A percentile compares a stretch with the other conserved stretches of the same genome.
These are phyloP conservation scores for Rhizopus sp. DNA, from an alignment of 371 early-diverging fungal genomes.

Conservation along the genomic window DNA sequence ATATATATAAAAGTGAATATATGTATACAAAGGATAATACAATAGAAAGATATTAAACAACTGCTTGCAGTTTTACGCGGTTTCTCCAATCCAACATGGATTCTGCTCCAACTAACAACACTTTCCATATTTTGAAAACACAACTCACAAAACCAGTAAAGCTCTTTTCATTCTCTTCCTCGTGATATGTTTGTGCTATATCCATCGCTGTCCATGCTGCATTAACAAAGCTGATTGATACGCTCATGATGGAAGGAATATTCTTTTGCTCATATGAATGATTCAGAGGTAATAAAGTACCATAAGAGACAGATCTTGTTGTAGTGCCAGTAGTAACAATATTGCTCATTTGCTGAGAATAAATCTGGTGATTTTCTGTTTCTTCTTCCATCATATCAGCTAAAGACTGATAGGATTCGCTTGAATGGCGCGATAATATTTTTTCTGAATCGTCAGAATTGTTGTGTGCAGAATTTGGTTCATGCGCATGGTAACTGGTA, in stretches of 20 bases:
- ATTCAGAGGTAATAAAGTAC: slow-evolving; percentile 8
- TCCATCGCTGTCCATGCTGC: slow-evolving; percentile 31
- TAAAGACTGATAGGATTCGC: slow-evolving; percentile 35
- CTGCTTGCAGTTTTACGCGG: slow-evolving; percentile 9
- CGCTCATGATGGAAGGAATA: slow-evolving; percentile 12
- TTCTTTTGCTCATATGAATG: not conserved
- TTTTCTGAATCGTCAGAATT: slow-evolving; percentile 5
- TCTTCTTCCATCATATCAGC: slow-evolving; percentile 33
- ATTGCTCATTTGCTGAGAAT: slow-evolving; percentile 5
- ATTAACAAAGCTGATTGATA: slow-evolving; percentile 24
- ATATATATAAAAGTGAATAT: not conserved
- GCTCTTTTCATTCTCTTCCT: slow-evolving; percentile 7
- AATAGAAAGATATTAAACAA: slow-evolving; percentile 5
- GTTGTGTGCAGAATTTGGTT: no score
- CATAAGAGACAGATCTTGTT: slow-evolving; percentile 8
- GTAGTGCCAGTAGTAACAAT: no score
- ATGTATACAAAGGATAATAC: not conserved
- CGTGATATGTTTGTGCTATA: slow-evolving; percentile 24
- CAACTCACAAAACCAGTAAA: slow-evolving; percentile 15
- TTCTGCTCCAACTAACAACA: slow-evolving; percentile 39
- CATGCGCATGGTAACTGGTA: no score
- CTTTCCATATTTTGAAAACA: slow-evolving; percentile 35
- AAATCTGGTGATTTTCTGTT: not conserved
- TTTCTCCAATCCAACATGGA: slow-evolving; percentile 27
- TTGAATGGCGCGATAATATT: slow-evolving; percentile 16